Evolutionary conservation across 2,329 filamentous ascomycete genomes (phyloP), one percentile per base, ranked within the genome.

Genomic region (Sarocladiaceae sp.): DNA sequence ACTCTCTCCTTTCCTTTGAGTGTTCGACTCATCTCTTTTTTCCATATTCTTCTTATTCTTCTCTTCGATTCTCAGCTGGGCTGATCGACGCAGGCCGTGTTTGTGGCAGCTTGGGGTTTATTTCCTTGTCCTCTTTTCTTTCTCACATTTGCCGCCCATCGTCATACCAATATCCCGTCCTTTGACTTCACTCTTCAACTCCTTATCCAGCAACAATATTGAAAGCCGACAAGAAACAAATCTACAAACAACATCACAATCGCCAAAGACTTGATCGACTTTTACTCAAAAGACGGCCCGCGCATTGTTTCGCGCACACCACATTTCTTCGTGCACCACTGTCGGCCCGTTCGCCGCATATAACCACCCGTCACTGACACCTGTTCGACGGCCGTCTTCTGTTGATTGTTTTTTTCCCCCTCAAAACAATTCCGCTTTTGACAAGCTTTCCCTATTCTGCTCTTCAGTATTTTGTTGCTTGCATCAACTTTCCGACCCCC

Each of bases 1-100:
- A 12, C 15, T 49, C 33, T 6, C 53, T 55, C 46, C 37, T 50
- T 55, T 55, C 31, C 51, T 52, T 56, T 48, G 23, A 18, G 11
- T 46, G 13, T 12, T 10, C 15, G 15, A 4, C 7, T 46, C 23
- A 4, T 28, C 11, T 10, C 3, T 12, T 33, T 48, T n/a, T 11
- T 13, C n/a, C 44, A 4, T n/a, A n/a, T 44, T 35, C 44, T 51
- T 46, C 18, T 36, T 46, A n/a, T 37, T 39, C 20, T 53, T 18
- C 23, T 42, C 53, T 25, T 53, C 47, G 20, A 31, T 39, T 20
- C 25, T 50, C 47, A 50, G 47, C 47, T 50, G 47, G 47, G 18
- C 47, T 50, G 47, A 37, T 36, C 29, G 47, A 50, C 46, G 46
- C 46, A 33, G 46, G 46, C n/a, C 46, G 13, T 48, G 11, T 54